Evolutionary conservation across 2,329 filamentous ascomycete genomes (phyloP).

Genomic region (Paraconiothyrium brasiliense): DNA sequence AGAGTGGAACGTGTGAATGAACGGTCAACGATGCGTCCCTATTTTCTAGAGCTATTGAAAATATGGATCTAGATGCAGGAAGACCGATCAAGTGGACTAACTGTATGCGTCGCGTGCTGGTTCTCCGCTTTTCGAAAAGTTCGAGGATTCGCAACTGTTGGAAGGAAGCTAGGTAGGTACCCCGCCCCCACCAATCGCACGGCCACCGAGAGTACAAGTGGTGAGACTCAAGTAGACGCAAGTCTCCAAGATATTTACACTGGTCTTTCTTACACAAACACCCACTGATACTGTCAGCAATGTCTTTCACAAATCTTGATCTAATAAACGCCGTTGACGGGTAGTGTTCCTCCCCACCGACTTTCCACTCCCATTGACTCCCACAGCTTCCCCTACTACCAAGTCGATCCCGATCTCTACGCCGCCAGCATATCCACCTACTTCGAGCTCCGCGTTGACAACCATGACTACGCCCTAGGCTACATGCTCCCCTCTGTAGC

Average conservation of each 20-base stretch:
- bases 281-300: constrained; percentile 18
- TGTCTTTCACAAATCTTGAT: constrained; percentile 61
- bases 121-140: neutral
- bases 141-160: neutral
- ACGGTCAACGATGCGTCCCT: too few relatives aligned
- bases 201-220: constrained; percentile 1
- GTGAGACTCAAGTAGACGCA: constrained; percentile 4
- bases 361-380: constrained; percentile 3
- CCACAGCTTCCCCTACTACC: constrained; percentile 78
- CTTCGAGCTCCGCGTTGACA: constrained; percentile 73
- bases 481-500: constrained; percentile 71
- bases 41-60: too few relatives aligned
- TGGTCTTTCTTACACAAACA: neutral
- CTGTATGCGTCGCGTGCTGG: neutral
- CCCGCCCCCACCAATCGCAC: constrained; percentile 37
- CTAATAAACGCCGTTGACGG: constrained; percentile 67
- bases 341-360: constrained; percentile 35
- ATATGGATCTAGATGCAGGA: neutral
- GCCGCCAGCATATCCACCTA: constrained; percentile 63
- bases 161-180: constrained; percentile 10
- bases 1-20: too few relatives aligned
- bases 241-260: neutral
- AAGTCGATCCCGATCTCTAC: constrained; percentile 67
- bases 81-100: neutral
- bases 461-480: constrained; percentile 68